These are phyloP conservation scores for Pseudopyricularia cyperi DNA, from an alignment of 2,329 filamentous ascomycete species.

Conservation along the genomic window DNA sequence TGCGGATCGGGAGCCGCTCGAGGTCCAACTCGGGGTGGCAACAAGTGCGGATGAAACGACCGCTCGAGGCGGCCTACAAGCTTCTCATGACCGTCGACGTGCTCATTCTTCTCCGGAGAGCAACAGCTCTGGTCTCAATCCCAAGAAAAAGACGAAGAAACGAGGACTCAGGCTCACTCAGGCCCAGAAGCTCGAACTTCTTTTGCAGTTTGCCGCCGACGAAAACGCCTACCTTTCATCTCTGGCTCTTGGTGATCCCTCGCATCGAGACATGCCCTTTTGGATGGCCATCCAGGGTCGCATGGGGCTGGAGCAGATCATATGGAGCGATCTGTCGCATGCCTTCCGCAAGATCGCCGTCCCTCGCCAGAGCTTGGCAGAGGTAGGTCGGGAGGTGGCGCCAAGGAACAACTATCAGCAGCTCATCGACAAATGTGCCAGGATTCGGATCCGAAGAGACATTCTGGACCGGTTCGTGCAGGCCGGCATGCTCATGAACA, in stretches of 20 bases:
- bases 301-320: background rate
- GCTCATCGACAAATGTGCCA: conserved; percentile 1
- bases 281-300: background rate
- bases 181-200: background rate
- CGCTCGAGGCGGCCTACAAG: too few relatives aligned
- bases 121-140: too few relatives aligned
- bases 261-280: background rate
- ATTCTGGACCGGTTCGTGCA: background rate
- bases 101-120: too few relatives aligned
- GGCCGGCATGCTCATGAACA: background rate
- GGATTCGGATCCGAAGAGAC: background rate
- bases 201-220: background rate
- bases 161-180: background rate
- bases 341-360: background rate
- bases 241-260: background rate
- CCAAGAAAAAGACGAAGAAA: too few relatives aligned
- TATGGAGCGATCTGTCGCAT: background rate
- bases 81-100: too few relatives aligned
- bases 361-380: background rate
- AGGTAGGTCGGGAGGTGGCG: background rate
- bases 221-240: background rate
- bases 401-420: background rate
- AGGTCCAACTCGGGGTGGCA: too few relatives aligned
- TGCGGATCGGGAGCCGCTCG: too few relatives aligned
- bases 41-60: too few relatives aligned